A percentile compares a stretch with the other conserved stretches of the same genome.
phyloP scores from a whole-genome alignment of 108 stramenopile species.

The Seminavis robusta region DNA sequence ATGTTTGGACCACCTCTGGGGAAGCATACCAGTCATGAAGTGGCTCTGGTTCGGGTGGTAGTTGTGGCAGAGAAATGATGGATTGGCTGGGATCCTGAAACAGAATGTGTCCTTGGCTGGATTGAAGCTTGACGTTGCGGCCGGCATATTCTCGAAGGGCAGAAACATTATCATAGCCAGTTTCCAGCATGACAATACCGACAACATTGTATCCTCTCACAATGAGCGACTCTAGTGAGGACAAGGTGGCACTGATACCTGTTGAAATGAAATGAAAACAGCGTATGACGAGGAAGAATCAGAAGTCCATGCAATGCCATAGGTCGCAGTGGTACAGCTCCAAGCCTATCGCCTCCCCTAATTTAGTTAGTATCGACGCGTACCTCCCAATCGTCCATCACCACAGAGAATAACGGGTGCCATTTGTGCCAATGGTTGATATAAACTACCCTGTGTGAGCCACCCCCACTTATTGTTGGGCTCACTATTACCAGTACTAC shows the following conservation, averaged over 20 bases:
- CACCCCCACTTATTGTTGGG: slow-evolving; percentile 68
- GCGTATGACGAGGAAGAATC: not conserved
- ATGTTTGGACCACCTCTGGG: slow-evolving; percentile 20
- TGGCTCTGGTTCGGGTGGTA: slow-evolving; percentile 71
- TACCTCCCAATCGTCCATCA: slow-evolving; percentile 91
- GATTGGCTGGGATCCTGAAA: slow-evolving; percentile 35
- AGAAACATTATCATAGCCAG: slow-evolving; percentile 34
- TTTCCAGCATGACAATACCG: slow-evolving; percentile 70
- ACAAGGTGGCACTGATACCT: slow-evolving; percentile 87
- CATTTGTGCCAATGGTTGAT: slow-evolving; percentile 40
- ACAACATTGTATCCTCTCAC: slow-evolving; percentile 82
- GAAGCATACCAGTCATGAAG: slow-evolving; percentile 69
- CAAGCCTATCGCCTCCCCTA: too few relatives aligned
- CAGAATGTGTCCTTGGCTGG: slow-evolving; percentile 12
- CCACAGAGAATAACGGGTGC: slow-evolving; percentile 86
- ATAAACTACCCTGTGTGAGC: slow-evolving; percentile 92
- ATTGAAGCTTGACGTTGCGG: slow-evolving; percentile 17
- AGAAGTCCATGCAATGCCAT: not conserved
- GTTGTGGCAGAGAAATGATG: slow-evolving; percentile 66
- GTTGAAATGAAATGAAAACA: not conserved
- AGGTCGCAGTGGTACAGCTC: too few relatives aligned
- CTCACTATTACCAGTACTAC: not conserved
- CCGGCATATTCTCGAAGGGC: slow-evolving; percentile 58
- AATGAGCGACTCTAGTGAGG: slow-evolving; percentile 82
- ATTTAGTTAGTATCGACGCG: too few relatives aligned